These are phyloP conservation scores for Xylaria multiplex DNA, from an alignment of 2,329 filamentous ascomycete genomes.

Conservation along the genomic window DNA sequence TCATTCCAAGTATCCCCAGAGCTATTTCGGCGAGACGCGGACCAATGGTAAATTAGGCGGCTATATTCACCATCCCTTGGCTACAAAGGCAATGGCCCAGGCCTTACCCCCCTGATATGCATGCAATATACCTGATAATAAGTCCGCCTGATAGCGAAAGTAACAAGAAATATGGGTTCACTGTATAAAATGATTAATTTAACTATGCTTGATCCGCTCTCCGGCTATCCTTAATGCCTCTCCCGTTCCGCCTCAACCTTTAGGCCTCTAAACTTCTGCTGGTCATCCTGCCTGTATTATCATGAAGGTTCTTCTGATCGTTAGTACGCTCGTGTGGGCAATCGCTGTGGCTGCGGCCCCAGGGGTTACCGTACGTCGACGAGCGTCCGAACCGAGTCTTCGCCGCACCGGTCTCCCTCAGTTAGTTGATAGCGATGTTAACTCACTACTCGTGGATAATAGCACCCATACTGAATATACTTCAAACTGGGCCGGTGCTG, in stretches of 20 bases:
- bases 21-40: constrained; percentile 1
- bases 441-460: constrained; percentile 46
- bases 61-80: constrained; percentile 16
- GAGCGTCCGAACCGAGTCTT: constrained; percentile 42
- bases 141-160: neutral
- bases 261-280: neutral
- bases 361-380: constrained; percentile 52
- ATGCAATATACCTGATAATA: neutral
- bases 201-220: neutral
- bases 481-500: constrained; percentile 68
- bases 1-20: constrained; percentile 7
- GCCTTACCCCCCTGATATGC: neutral
- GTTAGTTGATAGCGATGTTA: constrained; percentile 46
- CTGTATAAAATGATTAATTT: constrained; percentile 5
- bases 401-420: constrained; percentile 44
- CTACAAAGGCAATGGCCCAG: neutral
- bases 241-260: neutral
- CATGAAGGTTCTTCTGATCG: constrained; percentile 60
- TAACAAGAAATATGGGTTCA: neutral
- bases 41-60: constrained; percentile 19
- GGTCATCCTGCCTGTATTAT: constrained; percentile 37
- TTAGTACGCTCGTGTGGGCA: constrained; percentile 52
- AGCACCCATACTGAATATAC: constrained; percentile 59
- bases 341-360: constrained; percentile 56
- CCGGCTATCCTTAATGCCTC: neutral